Conservation (phyloP, 2,329 filamentous ascomycete species). For the Aspergillus sojae region DNA sequence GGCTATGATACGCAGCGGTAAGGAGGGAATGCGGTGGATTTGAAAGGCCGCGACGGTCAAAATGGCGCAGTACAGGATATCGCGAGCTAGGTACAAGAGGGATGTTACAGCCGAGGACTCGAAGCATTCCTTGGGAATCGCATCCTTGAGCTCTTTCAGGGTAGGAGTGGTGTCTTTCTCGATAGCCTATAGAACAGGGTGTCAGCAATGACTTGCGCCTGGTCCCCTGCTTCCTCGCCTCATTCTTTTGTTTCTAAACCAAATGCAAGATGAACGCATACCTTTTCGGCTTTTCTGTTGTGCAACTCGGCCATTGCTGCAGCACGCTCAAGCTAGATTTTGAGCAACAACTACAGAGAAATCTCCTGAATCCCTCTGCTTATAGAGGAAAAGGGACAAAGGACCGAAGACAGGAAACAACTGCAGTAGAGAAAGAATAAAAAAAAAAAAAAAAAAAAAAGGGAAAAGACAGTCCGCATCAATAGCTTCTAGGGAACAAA, state of each 20-base stretch:
- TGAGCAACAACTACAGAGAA: background rate
- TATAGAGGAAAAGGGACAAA: background rate
- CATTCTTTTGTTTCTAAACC: background rate
- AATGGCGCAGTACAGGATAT: conserved; percentile 53
- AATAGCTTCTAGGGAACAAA: background rate
- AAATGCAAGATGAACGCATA: background rate
- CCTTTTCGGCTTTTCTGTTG: background rate
- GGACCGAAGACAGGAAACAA: background rate
- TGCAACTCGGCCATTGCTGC: background rate
- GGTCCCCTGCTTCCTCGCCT: background rate
- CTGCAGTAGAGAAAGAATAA: background rate
- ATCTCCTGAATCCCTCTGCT: background rate
- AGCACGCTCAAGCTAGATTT: background rate
- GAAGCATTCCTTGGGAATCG: conserved; percentile 66
- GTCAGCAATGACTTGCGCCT: background rate
- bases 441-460: background rate
- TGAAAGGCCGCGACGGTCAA: conserved; percentile 57
- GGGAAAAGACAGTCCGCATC: background rate
- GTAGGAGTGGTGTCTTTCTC: conserved; percentile 12
- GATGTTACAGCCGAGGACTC: conserved; percentile 56
- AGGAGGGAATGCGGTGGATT: conserved; percentile 55
- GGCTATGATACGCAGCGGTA: conserved; percentile 48
- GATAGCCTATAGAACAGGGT: background rate
- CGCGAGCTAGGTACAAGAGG: conserved; percentile 59
- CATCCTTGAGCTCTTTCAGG: conserved; percentile 36